Percentiles rank a stretch among this genome's conserved stretches.
Conservation (phyloP, 768 basidiomycete species). For the Lyophyllum semitale region DNA sequence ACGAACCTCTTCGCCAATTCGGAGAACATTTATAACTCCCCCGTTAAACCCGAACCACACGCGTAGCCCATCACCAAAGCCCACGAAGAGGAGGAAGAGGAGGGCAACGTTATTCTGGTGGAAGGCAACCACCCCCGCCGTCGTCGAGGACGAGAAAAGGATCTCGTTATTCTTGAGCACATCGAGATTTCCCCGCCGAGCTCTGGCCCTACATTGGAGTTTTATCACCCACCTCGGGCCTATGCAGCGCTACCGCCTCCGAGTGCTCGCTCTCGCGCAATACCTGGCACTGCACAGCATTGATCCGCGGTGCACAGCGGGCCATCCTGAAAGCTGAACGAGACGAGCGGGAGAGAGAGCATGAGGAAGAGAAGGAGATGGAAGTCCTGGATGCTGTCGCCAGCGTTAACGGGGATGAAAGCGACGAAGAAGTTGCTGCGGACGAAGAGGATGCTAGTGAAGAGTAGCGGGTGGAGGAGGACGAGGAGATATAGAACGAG, state of each 20-base stretch:
- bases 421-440: slow-evolving; percentile 25
- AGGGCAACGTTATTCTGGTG: slow-evolving; percentile 59
- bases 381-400: slow-evolving; percentile 46
- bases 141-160: slow-evolving; percentile 70
- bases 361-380: slow-evolving; percentile 52
- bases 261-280: slow-evolving; percentile 40
- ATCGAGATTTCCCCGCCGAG: slow-evolving; percentile 36
- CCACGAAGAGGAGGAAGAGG: slow-evolving; percentile 28
- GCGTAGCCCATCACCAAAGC: background rate
- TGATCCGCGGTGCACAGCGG: slow-evolving; percentile 70
- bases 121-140: slow-evolving; percentile 66
- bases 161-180: slow-evolving; percentile 73
- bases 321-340: slow-evolving; percentile 52
- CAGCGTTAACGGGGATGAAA: slow-evolving; percentile 36
- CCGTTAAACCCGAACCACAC: slow-evolving; percentile 4
- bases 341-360: slow-evolving; percentile 51
- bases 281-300: slow-evolving; percentile 67
- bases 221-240: slow-evolving; percentile 16
- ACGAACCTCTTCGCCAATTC: slow-evolving; percentile 5
- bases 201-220: slow-evolving; percentile 14
- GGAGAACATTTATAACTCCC: slow-evolving; percentile 3
- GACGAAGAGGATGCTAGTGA: no score
- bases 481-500: slow-evolving; percentile 30
- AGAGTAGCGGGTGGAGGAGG: slow-evolving; percentile 17
- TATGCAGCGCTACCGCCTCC: slow-evolving; percentile 23